Percentiles rank a stretch among this genome's conserved stretches.
phyloP scores from a whole-genome alignment of 768 basidiomycete genomes.

The Amanita rubescens region DNA sequence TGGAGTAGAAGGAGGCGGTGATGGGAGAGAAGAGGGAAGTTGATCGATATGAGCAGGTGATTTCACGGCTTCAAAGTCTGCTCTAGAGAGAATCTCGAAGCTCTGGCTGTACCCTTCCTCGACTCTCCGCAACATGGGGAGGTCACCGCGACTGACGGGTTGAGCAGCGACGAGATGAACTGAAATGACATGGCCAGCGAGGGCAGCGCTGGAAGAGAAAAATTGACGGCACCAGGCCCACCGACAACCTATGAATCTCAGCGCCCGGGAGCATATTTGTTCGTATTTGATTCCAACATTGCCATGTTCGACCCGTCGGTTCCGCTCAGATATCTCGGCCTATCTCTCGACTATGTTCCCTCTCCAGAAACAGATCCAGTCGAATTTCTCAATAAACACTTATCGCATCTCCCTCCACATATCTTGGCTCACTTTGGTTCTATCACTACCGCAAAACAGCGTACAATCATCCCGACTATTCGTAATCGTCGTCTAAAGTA shows the following conservation, averaged over 20 bases:
- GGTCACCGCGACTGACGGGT: slow-evolving; percentile 38
- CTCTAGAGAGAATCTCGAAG: slow-evolving; percentile 4
- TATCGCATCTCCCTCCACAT: slow-evolving; percentile 62
- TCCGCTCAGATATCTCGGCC: slow-evolving; percentile 45
- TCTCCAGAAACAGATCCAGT: slow-evolving; percentile 52
- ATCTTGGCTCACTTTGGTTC: slow-evolving; percentile 38
- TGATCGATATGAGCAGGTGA: neutral
- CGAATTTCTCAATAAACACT: slow-evolving; percentile 52
- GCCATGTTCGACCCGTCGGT: neutral
- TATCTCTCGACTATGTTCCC: slow-evolving; percentile 52
- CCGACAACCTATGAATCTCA: slow-evolving; percentile 29
- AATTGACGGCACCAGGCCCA: slow-evolving; percentile 48
- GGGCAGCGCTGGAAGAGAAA: slow-evolving; percentile 29
- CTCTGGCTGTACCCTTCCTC: slow-evolving; percentile 30
- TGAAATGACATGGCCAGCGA: slow-evolving; percentile 37
- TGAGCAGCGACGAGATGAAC: slow-evolving; percentile 39
- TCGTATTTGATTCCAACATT: neutral
- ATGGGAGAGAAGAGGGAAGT: neutral
- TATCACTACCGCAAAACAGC: slow-evolving; percentile 54
- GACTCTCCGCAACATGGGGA: slow-evolving; percentile 32
- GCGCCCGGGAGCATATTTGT: neutral
- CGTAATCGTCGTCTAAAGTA: slow-evolving; percentile 70
- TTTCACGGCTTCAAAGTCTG: neutral
- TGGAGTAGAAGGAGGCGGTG: neutral
- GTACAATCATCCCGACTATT: slow-evolving; percentile 54